A percentile compares a stretch with the other conserved stretches of the same genome.
Conservation (phyloP, 2,329 filamentous ascomycete species). For the Monosporascus sp. region DNA sequence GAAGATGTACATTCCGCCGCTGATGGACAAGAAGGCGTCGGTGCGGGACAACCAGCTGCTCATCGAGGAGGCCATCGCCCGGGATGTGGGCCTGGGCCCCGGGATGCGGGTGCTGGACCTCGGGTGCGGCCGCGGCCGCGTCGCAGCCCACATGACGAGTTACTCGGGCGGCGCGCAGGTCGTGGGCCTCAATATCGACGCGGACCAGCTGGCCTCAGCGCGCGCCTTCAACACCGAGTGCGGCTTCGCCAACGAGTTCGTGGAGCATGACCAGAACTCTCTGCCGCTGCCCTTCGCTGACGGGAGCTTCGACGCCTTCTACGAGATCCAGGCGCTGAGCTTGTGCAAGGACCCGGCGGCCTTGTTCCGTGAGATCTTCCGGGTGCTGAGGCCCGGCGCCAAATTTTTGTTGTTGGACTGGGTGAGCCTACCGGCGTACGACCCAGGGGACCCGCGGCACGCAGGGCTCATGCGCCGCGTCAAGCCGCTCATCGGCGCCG, state of each 20-base stretch:
- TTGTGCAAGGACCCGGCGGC: constrained; percentile 42
- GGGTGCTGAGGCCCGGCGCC: constrained; percentile 44
- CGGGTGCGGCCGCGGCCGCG: constrained; percentile 47
- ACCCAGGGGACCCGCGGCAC: constrained; percentile 40
- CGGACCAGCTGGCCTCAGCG: constrained; percentile 37
- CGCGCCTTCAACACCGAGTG: constrained; percentile 23
- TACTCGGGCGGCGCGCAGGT: constrained; percentile 41
- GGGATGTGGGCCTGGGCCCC: constrained; percentile 37
- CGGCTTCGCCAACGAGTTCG: constrained; percentile 37
- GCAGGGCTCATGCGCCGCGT: constrained; percentile 47
- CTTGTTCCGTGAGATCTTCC: constrained; percentile 43
- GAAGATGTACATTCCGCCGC: constrained; percentile 53
- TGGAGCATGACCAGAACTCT: constrained; percentile 45
- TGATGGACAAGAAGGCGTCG: constrained; percentile 44
- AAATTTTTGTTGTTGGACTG: constrained; percentile 47
- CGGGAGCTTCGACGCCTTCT: constrained; percentile 45
- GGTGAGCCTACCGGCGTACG: constrained; percentile 45
- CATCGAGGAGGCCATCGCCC: constrained; percentile 45
- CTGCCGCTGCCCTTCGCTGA: constrained; percentile 46
- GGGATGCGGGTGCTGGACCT: constrained; percentile 45
- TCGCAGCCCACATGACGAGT: constrained; percentile 48
- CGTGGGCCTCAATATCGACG: constrained; percentile 49
- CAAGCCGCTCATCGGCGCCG: constrained; percentile 49
- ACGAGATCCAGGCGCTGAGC: constrained; percentile 53
- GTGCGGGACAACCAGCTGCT: constrained; percentile 48